A percentile compares a stretch with the other conserved stretches of the same genome.
Conservation (phyloP, 2,329 filamentous ascomycete genomes). For the Fusarium guadeloupense region DNA sequence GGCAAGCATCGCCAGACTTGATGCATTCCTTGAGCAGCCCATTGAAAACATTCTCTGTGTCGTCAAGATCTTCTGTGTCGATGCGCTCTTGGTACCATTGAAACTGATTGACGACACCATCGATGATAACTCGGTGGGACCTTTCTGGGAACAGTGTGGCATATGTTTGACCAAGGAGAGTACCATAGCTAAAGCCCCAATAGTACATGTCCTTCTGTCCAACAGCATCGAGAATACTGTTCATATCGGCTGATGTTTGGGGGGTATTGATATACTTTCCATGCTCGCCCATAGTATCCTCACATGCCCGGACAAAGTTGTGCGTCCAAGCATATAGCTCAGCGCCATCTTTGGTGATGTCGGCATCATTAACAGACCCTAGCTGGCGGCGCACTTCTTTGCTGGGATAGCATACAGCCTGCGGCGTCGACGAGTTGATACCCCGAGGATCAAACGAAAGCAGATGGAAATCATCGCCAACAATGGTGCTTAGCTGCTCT, state of each 20-base stretch:
- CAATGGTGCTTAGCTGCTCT: conserved; percentile 46
- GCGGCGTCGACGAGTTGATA: conserved; percentile 45
- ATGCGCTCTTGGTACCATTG: conserved; percentile 46
- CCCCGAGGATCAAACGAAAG: conserved; percentile 60
- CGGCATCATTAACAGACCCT: conserved; percentile 35
- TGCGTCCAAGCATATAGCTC: conserved; percentile 54
- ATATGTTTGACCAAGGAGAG: conserved; percentile 53
- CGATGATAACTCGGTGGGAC: conserved; percentile 48
- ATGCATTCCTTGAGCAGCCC: conserved; percentile 50
- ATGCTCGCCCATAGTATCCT: conserved; percentile 56
- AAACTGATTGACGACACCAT: conserved; percentile 48
- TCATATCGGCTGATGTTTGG: conserved; percentile 62
- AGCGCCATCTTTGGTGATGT: conserved; percentile 47
- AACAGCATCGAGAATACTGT: conserved; percentile 56
- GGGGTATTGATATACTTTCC: conserved; percentile 59
- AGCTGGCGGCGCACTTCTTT: conserved; percentile 44
- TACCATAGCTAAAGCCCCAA: conserved; percentile 57
- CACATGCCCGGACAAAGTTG: conserved; percentile 53
- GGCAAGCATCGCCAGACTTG: conserved; percentile 57
- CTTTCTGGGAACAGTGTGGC: conserved; percentile 51
- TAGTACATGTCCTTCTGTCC: conserved; percentile 48
- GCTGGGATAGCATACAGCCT: conserved; percentile 53
- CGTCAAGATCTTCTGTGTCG: conserved; percentile 40
- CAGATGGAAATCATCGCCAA: conserved; percentile 57
- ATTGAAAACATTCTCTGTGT: conserved; percentile 45